These are phyloP conservation scores for Luffa acutangula DNA, from an alignment of 306 rosid genomes.

Conservation along the genomic window DNA sequence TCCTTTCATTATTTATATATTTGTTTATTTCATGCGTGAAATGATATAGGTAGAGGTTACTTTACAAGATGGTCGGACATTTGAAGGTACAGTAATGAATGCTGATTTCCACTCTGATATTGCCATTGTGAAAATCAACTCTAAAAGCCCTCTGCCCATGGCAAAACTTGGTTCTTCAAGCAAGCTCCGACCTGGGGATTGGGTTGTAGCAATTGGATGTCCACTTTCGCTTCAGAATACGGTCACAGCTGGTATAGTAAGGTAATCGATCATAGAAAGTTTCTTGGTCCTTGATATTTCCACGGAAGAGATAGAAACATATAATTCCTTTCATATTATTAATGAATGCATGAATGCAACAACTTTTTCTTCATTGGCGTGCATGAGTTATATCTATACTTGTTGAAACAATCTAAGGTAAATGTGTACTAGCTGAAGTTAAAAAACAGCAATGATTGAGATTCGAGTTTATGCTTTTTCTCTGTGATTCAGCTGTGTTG, in stretches of 20 bases:
- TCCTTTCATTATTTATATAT: not conserved
- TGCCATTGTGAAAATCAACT: constrained; percentile 67
- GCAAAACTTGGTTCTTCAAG: constrained; percentile 78
- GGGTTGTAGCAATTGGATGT: constrained; percentile 83
- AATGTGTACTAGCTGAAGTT: not conserved
- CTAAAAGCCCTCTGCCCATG: constrained; percentile 72
- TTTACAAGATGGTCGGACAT: constrained; percentile 84
- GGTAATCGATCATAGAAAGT: constrained; percentile 24
- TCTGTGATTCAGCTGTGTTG: constrained; percentile 50
- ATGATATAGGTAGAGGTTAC: constrained; percentile 63
- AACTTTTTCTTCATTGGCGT: not conserved
- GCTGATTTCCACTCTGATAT: constrained; percentile 80
- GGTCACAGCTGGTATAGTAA: constrained; percentile 86
- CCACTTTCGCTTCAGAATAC: constrained; percentile 90
- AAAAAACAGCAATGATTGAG: not conserved
- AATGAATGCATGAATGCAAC: not conserved
- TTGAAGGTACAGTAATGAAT: constrained; percentile 67
- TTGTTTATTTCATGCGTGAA: not conserved
- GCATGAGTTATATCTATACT: not conserved
- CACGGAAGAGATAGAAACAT: not conserved
- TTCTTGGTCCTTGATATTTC: not conserved
- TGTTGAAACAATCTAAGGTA: not conserved
- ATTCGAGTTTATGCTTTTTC: not conserved
- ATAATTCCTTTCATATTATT: not conserved
- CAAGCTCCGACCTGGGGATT: constrained; percentile 84